Percentiles rank a stretch among this genome's conserved stretches.
These are phyloP conservation scores for Russula sp. DNA, from an alignment of 768 basidiomycete genomes.

Conservation along the genomic window DNA sequence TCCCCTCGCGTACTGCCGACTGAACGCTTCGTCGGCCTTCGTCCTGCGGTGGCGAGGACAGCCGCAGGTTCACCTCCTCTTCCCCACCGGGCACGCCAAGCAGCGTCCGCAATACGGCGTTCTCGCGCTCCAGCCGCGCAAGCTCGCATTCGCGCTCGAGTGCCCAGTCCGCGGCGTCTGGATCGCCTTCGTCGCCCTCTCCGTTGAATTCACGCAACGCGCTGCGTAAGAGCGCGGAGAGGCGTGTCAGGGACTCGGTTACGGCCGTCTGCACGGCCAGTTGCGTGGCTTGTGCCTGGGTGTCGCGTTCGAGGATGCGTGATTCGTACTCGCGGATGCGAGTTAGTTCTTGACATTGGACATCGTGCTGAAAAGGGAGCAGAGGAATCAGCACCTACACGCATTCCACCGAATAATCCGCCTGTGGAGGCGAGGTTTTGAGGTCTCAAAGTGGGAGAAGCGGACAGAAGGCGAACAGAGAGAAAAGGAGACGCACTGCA, in stretches of 20 bases:
- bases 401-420: not conserved
- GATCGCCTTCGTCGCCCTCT: conserved; percentile 39
- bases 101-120: conserved; percentile 70
- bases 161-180: conserved; percentile 56
- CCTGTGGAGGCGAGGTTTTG: too few relatives aligned
- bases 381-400: not conserved
- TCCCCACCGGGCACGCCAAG: conserved; percentile 42
- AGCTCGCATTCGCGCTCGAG: conserved; percentile 91
- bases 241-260: conserved; percentile 60
- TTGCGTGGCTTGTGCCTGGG: conserved; percentile 52
- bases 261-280: conserved; percentile 58
- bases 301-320: conserved; percentile 70
- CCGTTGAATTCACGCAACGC: conserved; percentile 66
- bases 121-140: conserved; percentile 80
- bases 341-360: conserved; percentile 87
- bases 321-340: conserved; percentile 89
- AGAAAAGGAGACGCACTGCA: conserved; percentile 59
- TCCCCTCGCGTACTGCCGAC: conserved; percentile 11
- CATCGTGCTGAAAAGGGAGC: conserved; percentile 58
- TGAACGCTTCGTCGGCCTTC: conserved; percentile 24
- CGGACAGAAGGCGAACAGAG: too few relatives aligned
- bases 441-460: too few relatives aligned
- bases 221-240: conserved; percentile 64
- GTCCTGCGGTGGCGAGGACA: conserved; percentile 10
- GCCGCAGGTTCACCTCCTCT: conserved; percentile 6